A percentile compares a stretch with the other conserved stretches of the same genome.
Conservation (phyloP, 768 basidiomycete species). For the Sistotremastrum niveocremeum region DNA sequence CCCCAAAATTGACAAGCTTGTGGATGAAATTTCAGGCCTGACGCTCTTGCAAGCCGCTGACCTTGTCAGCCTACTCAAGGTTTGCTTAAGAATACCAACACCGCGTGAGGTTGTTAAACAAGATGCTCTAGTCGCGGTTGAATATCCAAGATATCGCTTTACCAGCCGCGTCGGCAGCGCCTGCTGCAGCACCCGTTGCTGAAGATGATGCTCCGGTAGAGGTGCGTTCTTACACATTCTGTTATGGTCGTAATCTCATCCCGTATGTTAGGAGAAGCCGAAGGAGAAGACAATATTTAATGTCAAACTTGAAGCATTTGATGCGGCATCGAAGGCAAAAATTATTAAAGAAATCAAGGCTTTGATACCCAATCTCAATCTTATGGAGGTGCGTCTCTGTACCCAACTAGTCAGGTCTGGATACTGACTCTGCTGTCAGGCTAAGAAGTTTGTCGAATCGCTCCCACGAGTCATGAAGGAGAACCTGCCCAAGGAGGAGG, state of each 20-base stretch:
- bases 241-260: too few relatives aligned
- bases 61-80: conserved; percentile 85
- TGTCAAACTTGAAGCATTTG: conserved; percentile 90
- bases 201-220: conserved; percentile 48
- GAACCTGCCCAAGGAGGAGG: conserved; percentile 90
- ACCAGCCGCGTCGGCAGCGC: conserved; percentile 58
- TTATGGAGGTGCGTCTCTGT: conserved; percentile 72
- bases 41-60: conserved; percentile 92
- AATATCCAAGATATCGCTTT: conserved; percentile 98
- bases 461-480: conserved; percentile 89
- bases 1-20: conserved; percentile 65
- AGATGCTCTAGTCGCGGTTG: conserved; percentile 52
- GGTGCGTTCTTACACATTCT: conserved; percentile 26
- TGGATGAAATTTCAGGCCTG: conserved; percentile 82
- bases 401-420: not conserved
- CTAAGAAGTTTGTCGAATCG: conserved; percentile 98
- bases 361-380: conserved; percentile 84
- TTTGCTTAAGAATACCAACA: conserved; percentile 17
- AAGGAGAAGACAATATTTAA: conserved; percentile 99
- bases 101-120: not conserved
- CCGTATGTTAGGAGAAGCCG: conserved; percentile 60
- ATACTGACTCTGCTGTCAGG: conserved; percentile 32
- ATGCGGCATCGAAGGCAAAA: conserved; percentile 85
- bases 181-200: conserved; percentile 39
- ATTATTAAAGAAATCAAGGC: conserved; percentile 97